Base-by-base conservation (phyloP, 78 protist genomes). In the Creolimax fragrantissima region DNA sequence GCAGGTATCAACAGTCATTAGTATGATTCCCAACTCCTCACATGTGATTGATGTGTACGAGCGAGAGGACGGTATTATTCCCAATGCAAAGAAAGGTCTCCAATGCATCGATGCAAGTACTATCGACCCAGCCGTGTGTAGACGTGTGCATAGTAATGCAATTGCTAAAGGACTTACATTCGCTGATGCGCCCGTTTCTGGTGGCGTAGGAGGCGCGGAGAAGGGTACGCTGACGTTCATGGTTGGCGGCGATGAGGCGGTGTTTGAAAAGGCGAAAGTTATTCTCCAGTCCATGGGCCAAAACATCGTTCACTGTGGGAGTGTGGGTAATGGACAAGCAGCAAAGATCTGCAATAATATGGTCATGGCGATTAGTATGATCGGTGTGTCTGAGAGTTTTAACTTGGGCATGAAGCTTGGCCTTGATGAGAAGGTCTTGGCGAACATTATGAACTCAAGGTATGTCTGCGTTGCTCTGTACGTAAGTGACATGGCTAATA, bases 281-380 rank as follows among this genome's bases (percentile, higher is more conserved):
- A 35, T 93, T 37, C 92, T 97, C 32, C 42, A 81, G 85, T 44
- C 17, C 5, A 96, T 97, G 98, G 98, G 98, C 84, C 93, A 96
- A 94, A 94, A 94, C 45, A 66, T 96, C 7, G 96, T 96, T 6
- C 96, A 96, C 90, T 96, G 98, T 86, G 98, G 98, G 44, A 95
- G 86, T 2, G 74, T 67, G 5, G 96, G 96, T 41, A 96, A 88
- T 41, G 96, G 96, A 41, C 96, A 94, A 89, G 97, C 89, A 3
- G 99, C 96, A 17, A 97, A 97, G 93, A 89, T 97, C 42, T 94
- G 97, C 94, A 97, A 97, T 94, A 97, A 97, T 92, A 81, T 97
- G 45, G 94, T 95, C 5, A 95, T 97, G 74, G 98, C 93, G 92
- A 94, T 95, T 43, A 39, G 92, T 43, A 97, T 97, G 99, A 35